Percentiles rank a stretch among this genome's conserved stretches.
Evolutionary conservation across 768 basidiomycete species (phyloP).

Genomic region (Lentinula edodes): DNA sequence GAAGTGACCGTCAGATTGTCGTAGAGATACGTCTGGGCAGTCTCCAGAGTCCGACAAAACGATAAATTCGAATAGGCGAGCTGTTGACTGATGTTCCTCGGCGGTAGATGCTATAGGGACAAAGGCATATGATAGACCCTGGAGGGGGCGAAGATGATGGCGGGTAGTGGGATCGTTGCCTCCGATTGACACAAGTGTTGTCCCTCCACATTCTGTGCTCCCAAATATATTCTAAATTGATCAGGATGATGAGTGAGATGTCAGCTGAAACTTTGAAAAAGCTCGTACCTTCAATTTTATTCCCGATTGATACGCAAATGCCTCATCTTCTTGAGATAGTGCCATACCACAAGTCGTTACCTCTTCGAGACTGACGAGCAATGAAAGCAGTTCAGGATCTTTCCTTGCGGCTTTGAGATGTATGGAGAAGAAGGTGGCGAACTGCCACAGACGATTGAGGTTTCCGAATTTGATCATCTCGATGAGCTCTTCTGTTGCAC

Average conservation of each 20-base stretch:
- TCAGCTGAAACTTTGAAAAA: background rate
- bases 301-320: slow-evolving; percentile 60
- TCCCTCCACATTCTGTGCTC: slow-evolving; percentile 68
- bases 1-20: slow-evolving; percentile 62
- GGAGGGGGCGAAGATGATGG: slow-evolving; percentile 52
- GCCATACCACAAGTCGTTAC: slow-evolving; percentile 63
- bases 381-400: slow-evolving; percentile 54
- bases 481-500: slow-evolving; percentile 61
- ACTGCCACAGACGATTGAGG: slow-evolving; percentile 73
- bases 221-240: slow-evolving; percentile 67
- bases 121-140: slow-evolving; percentile 65
- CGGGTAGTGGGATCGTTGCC: slow-evolving; percentile 44
- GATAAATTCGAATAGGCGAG: slow-evolving; percentile 60
- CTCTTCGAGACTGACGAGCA: slow-evolving; percentile 54
- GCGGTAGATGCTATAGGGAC: slow-evolving; percentile 44
- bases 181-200: slow-evolving; percentile 58
- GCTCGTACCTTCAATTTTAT: slow-evolving; percentile 55
- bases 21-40: slow-evolving; percentile 57
- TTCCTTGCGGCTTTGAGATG: slow-evolving; percentile 58
- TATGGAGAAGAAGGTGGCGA: slow-evolving; percentile 59
- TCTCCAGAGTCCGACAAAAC: slow-evolving; percentile 63
- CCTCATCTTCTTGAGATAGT: slow-evolving; percentile 62
- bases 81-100: slow-evolving; percentile 47
- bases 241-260: slow-evolving; percentile 12
- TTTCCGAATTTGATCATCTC: slow-evolving; percentile 66